A percentile compares a stretch with the other conserved stretches of the same genome.
Evolutionary conservation across 805 yeast species (phyloP).

Genomic region (Lipomyces mesembrius): DNA sequence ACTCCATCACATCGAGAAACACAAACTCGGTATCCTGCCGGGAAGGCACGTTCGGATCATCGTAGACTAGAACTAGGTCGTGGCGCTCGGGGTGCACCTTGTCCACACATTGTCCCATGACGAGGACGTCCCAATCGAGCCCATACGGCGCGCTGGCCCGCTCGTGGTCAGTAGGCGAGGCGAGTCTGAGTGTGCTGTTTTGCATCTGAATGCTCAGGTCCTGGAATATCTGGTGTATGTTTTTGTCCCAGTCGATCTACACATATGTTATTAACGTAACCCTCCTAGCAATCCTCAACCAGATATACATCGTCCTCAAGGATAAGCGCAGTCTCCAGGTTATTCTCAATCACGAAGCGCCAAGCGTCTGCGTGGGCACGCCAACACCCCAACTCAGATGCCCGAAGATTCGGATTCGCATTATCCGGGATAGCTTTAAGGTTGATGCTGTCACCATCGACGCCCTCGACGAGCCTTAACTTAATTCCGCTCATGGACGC

Average conservation of each 20-base stretch:
- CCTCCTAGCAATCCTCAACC: neutral
- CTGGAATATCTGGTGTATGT: constrained; percentile 24
- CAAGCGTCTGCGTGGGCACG: constrained; percentile 30
- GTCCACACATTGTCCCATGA: constrained; percentile 25
- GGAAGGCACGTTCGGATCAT: constrained; percentile 22
- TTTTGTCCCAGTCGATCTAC: constrained; percentile 26
- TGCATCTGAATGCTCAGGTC: constrained; percentile 13
- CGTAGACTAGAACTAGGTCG: constrained; percentile 19
- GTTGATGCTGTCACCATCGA: constrained; percentile 20
- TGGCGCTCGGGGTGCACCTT: constrained; percentile 16
- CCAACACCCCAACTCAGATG: constrained; percentile 28
- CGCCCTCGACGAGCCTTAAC: constrained; percentile 17
- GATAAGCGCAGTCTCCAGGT: constrained; percentile 22
- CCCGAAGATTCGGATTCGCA: constrained; percentile 11
- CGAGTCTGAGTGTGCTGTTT: constrained; percentile 11
- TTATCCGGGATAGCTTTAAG: constrained; percentile 22
- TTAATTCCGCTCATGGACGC: constrained; percentile 25
- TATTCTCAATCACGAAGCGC: constrained; percentile 20
- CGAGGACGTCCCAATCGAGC: constrained; percentile 31
- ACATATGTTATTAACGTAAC: neutral
- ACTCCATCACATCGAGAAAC: constrained; percentile 8
- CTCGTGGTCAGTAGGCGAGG: constrained; percentile 24
- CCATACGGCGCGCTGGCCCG: constrained; percentile 28
- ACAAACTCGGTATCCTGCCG: constrained; percentile 3
- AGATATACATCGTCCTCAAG: constrained; percentile 28